phyloP scores from a whole-genome alignment of 1,284 basidiomycete genomes.

The Ustilago hordei region DNA sequence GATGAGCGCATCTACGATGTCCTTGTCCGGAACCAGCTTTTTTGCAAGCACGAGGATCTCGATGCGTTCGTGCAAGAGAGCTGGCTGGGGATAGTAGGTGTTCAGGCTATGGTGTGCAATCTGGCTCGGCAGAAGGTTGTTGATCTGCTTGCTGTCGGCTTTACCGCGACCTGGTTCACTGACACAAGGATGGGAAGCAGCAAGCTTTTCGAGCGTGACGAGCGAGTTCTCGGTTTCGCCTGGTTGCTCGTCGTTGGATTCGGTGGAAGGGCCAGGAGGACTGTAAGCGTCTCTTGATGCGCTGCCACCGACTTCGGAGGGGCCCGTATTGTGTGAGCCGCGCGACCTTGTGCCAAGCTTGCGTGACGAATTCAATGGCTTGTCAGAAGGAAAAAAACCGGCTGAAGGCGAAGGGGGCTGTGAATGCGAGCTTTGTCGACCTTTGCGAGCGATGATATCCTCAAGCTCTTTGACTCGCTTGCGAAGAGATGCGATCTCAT shows the following conservation, averaged over 20 bases:
- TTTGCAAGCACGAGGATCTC: constrained; percentile 41
- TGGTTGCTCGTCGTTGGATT: constrained; percentile 37
- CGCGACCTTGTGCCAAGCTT: constrained; percentile 33
- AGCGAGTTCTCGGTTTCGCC: constrained; percentile 43
- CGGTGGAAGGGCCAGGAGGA: constrained; percentile 16
- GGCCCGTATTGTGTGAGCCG: constrained; percentile 24
- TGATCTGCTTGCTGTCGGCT: constrained; percentile 36
- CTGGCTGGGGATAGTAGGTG: constrained; percentile 24
- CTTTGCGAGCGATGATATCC: constrained; percentile 9
- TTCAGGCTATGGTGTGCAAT: constrained; percentile 19
- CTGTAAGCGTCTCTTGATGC: constrained; percentile 24
- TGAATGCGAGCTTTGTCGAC: not conserved
- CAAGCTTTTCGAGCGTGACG: constrained; percentile 42
- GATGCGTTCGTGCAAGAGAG: constrained; percentile 32
- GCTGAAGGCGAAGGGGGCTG: constrained; percentile 19
- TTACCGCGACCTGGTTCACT: constrained; percentile 41
- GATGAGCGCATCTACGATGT: constrained; percentile 32
- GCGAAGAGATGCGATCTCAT: constrained; percentile 39
- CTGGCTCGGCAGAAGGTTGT: constrained; percentile 19
- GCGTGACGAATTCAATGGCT: constrained; percentile 18
- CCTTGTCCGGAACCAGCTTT: constrained; percentile 21
- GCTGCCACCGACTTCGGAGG: constrained; percentile 23
- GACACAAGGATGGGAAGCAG: constrained; percentile 42
- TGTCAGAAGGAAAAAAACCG: constrained; percentile 18
- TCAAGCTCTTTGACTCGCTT: constrained; percentile 45